Percentiles rank a stretch among this genome's conserved stretches.
Evolutionary conservation across 228 moss, liverwort and hornwort species (phyloP).

Genomic region (Sphagnum fallax): DNA sequence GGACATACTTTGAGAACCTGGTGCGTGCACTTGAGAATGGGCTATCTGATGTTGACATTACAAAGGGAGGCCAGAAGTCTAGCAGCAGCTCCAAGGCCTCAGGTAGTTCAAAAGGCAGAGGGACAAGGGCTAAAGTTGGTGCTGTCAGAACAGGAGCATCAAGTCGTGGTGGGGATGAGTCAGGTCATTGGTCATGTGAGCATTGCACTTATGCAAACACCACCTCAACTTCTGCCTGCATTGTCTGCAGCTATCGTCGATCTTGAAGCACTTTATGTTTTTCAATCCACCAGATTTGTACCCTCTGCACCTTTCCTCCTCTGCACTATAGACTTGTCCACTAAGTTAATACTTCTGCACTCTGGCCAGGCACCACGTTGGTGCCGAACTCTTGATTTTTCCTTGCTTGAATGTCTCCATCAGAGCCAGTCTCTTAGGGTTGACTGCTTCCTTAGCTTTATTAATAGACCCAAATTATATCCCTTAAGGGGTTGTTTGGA

Average conservation of each 20-base stretch:
- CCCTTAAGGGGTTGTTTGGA: too few relatives aligned
- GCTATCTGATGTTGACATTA: constrained; percentile 76
- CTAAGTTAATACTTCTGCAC: too few relatives aligned
- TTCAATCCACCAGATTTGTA: too few relatives aligned
- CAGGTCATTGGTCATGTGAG: constrained; percentile 61
- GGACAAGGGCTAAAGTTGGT: constrained; percentile 35
- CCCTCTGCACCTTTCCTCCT: too few relatives aligned
- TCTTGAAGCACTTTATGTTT: constrained; percentile 7
- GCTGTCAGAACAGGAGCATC: constrained; percentile 35
- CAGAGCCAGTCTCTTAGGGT: too few relatives aligned
- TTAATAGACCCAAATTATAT: too few relatives aligned
- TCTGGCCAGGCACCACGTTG: too few relatives aligned
- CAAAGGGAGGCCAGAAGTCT: constrained; percentile 54
- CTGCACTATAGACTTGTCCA: too few relatives aligned
- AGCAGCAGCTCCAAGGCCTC: constrained; percentile 72
- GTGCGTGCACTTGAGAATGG: constrained; percentile 86
- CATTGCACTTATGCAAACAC: constrained; percentile 65
- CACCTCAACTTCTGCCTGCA: constrained; percentile 39
- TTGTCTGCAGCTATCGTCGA: constrained; percentile 53
- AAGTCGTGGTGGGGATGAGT: constrained; percentile 45
- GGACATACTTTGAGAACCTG: constrained; percentile 96
- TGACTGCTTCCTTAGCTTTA: too few relatives aligned
- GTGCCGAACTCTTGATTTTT: too few relatives aligned
- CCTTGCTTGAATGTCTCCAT: too few relatives aligned
- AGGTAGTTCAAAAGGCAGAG: constrained; percentile 56